Evolutionary conservation across 169 alveolate genomes (phyloP).

Genomic region (Perkinsus chesapeaki): DNA sequence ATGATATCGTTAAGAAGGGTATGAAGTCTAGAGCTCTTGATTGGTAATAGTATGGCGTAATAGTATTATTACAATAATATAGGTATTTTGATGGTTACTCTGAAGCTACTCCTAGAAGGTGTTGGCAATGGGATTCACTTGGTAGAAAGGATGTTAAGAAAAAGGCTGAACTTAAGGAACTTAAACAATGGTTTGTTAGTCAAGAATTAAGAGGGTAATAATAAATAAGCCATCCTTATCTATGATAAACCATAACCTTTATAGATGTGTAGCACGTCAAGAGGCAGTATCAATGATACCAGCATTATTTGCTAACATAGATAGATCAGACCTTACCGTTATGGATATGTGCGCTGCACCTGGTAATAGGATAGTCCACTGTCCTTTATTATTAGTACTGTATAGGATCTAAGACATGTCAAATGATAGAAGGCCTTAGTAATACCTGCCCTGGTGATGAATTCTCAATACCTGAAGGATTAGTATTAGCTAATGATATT

Average conservation of each 20-base stretch:
- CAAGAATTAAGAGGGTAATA: not conserved
- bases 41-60: not conserved
- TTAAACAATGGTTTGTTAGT: not conserved
- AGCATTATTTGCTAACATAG: not conserved
- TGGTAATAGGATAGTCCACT: conserved; percentile 34
- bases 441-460: not conserved
- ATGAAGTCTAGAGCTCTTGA: not conserved
- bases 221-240: not conserved
- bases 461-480: conserved; percentile 44
- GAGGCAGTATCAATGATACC: conserved; percentile 13
- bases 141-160: not conserved
- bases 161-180: not conserved
- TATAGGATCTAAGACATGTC: conserved; percentile 56
- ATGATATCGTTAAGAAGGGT: not conserved
- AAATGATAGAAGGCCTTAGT: conserved; percentile 49
- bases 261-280: conserved; percentile 6
- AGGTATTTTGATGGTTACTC: not conserved
- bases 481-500: conserved; percentile 84
- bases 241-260: not conserved
- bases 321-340: conserved; percentile 15
- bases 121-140: not conserved
- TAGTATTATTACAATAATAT: not conserved
- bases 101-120: not conserved
- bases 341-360: conserved; percentile 88
- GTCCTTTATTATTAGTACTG: not conserved